Conservation (phyloP, 495 filamentous ascomycete species). For the Tuber indicum region DNA sequence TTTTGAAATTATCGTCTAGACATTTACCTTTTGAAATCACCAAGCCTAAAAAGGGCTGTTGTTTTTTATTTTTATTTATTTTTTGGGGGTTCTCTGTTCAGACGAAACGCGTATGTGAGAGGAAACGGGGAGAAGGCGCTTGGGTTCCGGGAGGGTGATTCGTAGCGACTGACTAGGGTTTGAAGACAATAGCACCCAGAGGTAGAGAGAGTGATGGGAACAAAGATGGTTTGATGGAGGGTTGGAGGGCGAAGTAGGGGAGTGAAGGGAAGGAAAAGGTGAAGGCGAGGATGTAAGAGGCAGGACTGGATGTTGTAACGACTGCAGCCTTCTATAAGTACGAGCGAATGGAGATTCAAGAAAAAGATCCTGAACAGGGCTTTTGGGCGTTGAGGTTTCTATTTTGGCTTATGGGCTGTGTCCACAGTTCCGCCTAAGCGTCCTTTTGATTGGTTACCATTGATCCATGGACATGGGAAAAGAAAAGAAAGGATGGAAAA, state of each 20-base stretch:
- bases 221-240: neutral
- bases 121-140: neutral
- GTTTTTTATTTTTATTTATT: neutral
- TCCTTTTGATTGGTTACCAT: neutral
- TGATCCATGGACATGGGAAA: neutral
- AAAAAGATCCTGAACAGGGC: neutral
- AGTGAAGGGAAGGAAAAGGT: neutral
- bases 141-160: neutral
- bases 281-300: neutral
- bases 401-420: neutral
- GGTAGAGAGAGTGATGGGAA: neutral
- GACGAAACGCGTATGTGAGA: neutral
- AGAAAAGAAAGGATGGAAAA: neutral
- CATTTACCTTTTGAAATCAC: neutral
- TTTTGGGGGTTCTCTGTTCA: neutral
- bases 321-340: constrained; percentile 2
- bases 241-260: neutral
- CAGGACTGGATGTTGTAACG: neutral
- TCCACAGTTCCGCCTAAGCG: neutral
- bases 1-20: neutral
- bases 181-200: neutral
- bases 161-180: neutral
- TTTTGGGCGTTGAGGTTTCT: neutral
- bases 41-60: neutral
- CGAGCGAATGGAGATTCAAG: neutral